phyloP scores from a whole-genome alignment of 805 yeast species.

The Candida tibetensis region DNA sequence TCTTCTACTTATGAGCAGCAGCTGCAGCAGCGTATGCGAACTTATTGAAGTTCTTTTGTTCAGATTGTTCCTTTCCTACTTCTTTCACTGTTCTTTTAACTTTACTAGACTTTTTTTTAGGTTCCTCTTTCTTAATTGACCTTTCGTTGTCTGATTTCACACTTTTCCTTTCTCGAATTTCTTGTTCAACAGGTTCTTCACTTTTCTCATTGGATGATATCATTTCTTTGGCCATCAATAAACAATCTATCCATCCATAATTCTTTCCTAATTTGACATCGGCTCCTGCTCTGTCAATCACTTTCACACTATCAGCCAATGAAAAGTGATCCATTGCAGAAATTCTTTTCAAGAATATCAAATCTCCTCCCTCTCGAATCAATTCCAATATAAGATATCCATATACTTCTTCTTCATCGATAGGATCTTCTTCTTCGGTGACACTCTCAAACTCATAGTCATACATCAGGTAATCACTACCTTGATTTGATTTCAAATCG shows the following conservation, averaged over 20 bases:
- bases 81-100: constrained; percentile 2
- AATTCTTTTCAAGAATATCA: constrained; percentile 48
- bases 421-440: constrained; percentile 17
- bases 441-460: constrained; percentile 64
- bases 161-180: constrained; percentile 1
- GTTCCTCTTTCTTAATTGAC: not conserved
- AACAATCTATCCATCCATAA: constrained; percentile 68
- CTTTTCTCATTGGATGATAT: constrained; percentile 9
- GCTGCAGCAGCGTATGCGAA: constrained; percentile 50
- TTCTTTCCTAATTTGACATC: constrained; percentile 43
- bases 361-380: constrained; percentile 48
- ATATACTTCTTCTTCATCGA: constrained; percentile 33
- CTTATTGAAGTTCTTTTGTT: constrained; percentile 19
- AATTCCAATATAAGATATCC: constrained; percentile 69
- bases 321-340: constrained; percentile 37
- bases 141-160: not conserved
- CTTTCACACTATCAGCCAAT: constrained; percentile 22
- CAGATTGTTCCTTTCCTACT: constrained; percentile 3
- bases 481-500: constrained; percentile 41
- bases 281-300: constrained; percentile 23
- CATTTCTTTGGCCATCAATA: constrained; percentile 62
- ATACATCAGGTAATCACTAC: constrained; percentile 63
- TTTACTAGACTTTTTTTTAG: not conserved
- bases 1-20: constrained; percentile 33
- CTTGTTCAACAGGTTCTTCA: not conserved